A percentile compares a stretch with the other conserved stretches of the same genome.
Conservation (phyloP, 352 stramenopile species). For the Lagenidium sp. region DNA sequence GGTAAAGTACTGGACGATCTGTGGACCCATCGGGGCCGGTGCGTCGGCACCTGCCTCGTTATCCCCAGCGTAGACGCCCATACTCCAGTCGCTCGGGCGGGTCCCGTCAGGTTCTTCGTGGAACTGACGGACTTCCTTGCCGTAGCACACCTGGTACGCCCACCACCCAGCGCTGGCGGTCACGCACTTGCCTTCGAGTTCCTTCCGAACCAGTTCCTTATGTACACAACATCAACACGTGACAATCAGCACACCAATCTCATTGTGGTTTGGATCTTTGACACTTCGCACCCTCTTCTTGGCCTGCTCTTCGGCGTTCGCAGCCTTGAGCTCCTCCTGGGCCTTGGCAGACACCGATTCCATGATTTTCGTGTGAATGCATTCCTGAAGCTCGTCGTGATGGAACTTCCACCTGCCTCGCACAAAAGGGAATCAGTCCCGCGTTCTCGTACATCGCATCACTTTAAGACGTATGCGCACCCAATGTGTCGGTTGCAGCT, state of each 20-base stretch:
- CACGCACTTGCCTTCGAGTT: conserved; percentile 48
- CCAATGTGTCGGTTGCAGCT: conserved; percentile 72
- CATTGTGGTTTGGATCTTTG: too few relatives aligned
- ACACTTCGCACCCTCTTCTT: conserved; percentile 15
- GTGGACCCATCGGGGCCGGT: conserved; percentile 12
- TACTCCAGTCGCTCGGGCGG: conserved; percentile 74
- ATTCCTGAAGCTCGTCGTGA: conserved; percentile 65
- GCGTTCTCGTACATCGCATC: neutral
- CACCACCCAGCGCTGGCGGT: conserved; percentile 60
- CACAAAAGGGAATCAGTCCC: neutral
- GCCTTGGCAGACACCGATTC: conserved; percentile 32
- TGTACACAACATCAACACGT: too few relatives aligned
- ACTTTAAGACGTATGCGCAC: conserved; percentile 15
- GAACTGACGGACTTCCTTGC: conserved; percentile 72
- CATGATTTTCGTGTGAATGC: conserved; percentile 49
- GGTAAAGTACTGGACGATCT: conserved; percentile 64
- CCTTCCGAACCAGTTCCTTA: conserved; percentile 35
- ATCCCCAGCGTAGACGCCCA: conserved; percentile 49
- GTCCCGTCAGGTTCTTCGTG: conserved; percentile 69
- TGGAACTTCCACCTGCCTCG: conserved; percentile 68
- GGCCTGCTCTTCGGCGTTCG: conserved; percentile 15
- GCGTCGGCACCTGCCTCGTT: conserved; percentile 14
- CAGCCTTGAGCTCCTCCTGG: conserved; percentile 25
- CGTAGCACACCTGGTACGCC: conserved; percentile 82
- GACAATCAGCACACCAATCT: too few relatives aligned